Evolutionary conservation across 2,329 filamentous ascomycete genomes (phyloP).

Genomic region (Fulvia fulva): DNA sequence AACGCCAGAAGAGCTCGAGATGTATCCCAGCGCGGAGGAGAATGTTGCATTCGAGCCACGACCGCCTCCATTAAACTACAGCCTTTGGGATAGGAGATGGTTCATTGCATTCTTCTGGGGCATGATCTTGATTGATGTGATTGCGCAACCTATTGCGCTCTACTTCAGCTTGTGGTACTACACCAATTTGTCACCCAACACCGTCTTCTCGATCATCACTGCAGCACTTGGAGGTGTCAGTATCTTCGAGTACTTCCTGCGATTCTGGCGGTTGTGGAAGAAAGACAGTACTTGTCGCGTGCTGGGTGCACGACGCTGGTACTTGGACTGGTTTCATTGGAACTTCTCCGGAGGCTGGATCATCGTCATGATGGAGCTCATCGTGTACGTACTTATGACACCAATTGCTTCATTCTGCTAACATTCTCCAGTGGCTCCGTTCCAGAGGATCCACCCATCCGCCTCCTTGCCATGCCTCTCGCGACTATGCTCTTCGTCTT

Average conservation of each 20-base stretch:
- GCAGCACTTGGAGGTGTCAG: constrained; percentile 51
- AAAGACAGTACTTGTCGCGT: constrained; percentile 52
- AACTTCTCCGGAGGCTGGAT: constrained; percentile 53
- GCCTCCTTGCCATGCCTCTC: constrained; percentile 51
- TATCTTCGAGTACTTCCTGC: constrained; percentile 52
- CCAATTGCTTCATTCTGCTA: constrained; percentile 8
- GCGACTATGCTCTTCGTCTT: constrained; percentile 51
- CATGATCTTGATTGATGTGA: constrained; percentile 56
- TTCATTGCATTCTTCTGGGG: constrained; percentile 57
- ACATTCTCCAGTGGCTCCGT: constrained; percentile 40
- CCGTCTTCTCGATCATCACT: constrained; percentile 53
- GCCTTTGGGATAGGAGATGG: constrained; percentile 51
- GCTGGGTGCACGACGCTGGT: constrained; percentile 42
- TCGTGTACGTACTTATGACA: constrained; percentile 39
- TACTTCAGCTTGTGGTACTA: constrained; percentile 61
- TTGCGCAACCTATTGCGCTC: constrained; percentile 55
- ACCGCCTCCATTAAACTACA: constrained; percentile 55
- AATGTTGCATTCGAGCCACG: constrained; percentile 30
- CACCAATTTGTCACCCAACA: constrained; percentile 47
- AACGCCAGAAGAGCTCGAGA: constrained; percentile 12
- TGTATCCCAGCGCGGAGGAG: constrained; percentile 8
- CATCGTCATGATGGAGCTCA: constrained; percentile 54
- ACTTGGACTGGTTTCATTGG: constrained; percentile 57
- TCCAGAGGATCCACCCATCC: constrained; percentile 47
- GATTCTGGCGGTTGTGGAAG: constrained; percentile 48